Conservation (phyloP, 73 alveolate species). For the Urostyla sp. region DNA sequence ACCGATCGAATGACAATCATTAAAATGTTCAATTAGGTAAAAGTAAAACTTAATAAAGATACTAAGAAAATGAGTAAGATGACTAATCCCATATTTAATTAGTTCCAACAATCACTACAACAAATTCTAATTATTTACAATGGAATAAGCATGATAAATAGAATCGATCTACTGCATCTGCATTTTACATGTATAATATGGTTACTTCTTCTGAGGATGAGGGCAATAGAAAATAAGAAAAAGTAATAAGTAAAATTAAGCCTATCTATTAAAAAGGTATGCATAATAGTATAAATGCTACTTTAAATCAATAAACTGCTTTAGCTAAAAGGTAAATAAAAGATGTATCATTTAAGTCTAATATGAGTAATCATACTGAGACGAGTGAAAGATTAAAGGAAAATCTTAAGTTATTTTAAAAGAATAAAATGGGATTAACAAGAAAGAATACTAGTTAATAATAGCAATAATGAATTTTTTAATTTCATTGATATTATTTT, state of each 20-base stretch:
- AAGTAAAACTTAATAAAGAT: background rate
- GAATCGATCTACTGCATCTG: conserved; percentile 43
- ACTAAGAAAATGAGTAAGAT: conserved; percentile 4
- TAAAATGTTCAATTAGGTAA: conserved; percentile 6
- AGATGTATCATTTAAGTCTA: conserved; percentile 34
- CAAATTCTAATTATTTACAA: background rate
- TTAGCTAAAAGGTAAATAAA: background rate
- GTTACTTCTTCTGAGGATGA: conserved; percentile 44
- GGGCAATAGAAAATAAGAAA: background rate
- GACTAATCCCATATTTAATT: no score
- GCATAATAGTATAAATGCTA: no score
- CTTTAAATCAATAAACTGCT: no score
- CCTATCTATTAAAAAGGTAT: no score
- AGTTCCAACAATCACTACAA: no score
- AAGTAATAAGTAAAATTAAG: no score
- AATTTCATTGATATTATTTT: no score
- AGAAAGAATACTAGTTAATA: background rate
- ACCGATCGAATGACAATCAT: no score
- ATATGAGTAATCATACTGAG: conserved; percentile 26
- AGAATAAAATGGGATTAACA: conserved; percentile 9
- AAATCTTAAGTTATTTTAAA: conserved; percentile 26
- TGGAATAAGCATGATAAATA: background rate
- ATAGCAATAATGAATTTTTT: no score
- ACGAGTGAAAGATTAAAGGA: conserved; percentile 45
- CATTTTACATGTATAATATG: conserved; percentile 5